Evolutionary conservation across 1,139 yeast species (phyloP).

Genomic region (Candida smagusa): DNA sequence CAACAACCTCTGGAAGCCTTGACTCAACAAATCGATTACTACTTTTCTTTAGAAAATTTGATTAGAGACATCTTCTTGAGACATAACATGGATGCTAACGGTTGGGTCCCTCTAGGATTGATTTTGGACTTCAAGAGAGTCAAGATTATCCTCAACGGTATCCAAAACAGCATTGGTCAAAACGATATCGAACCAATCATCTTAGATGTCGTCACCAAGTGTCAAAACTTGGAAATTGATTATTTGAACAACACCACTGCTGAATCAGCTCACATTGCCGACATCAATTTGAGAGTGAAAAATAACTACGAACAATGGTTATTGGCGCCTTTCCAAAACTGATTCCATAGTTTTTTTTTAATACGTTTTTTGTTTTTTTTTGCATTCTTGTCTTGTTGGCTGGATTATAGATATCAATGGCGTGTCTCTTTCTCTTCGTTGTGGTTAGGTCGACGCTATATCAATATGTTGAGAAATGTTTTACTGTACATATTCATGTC

Average conservation of each 20-base stretch:
- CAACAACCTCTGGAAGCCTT: constrained; percentile 47
- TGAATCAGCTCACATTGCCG: constrained; percentile 26
- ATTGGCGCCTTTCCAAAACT: constrained; percentile 18
- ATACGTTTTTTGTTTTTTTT: not conserved
- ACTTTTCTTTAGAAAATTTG: constrained; percentile 83
- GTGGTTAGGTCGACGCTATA: not conserved
- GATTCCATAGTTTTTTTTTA: constrained; percentile 2
- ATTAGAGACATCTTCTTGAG: constrained; percentile 77
- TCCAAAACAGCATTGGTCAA: constrained; percentile 28
- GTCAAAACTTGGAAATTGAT: constrained; percentile 39
- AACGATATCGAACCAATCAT: constrained; percentile 24
- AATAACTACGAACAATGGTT: constrained; percentile 44
- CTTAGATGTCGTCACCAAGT: constrained; percentile 32
- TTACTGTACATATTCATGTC: not conserved
- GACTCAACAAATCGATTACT: constrained; percentile 78
- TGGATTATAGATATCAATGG: constrained; percentile 6
- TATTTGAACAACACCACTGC: constrained; percentile 25
- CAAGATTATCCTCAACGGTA: constrained; percentile 47
- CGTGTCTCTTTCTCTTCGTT: not conserved
- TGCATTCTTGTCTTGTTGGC: constrained; percentile 8
- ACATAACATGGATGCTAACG: constrained; percentile 71
- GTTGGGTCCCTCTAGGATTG: constrained; percentile 63
- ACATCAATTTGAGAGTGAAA: constrained; percentile 41
- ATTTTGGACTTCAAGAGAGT: constrained; percentile 76
- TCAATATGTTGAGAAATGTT: not conserved